These are phyloP conservation scores for Epithele typhae DNA, from an alignment of 768 basidiomycete species.

Conservation along the genomic window DNA sequence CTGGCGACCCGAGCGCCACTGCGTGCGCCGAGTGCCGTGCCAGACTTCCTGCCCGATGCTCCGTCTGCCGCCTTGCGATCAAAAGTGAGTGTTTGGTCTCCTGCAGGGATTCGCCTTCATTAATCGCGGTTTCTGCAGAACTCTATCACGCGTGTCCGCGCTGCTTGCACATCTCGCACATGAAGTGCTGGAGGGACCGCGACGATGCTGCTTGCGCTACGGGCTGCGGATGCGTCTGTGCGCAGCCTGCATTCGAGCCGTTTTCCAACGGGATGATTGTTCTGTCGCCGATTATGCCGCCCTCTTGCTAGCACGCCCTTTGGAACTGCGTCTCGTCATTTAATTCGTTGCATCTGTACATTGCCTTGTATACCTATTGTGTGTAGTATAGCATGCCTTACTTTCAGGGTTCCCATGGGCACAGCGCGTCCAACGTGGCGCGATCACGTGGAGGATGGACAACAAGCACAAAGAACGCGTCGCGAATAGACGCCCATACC, in stretches of 20 bases:
- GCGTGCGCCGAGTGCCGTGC: slow-evolving; percentile 35
- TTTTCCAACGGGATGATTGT: slow-evolving; percentile 9
- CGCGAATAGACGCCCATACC: too few species aligned
- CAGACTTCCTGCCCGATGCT: slow-evolving; percentile 50
- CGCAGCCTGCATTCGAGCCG: slow-evolving; percentile 6
- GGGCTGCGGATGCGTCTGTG: slow-evolving; percentile 26
- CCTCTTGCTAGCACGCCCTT: too few species aligned
- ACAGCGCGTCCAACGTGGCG: too few species aligned
- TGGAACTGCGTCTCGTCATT: too few species aligned
- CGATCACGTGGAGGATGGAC: too few species aligned
- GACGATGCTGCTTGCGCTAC: slow-evolving; percentile 19
- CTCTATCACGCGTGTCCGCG: slow-evolving; percentile 22
- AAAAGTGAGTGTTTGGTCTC: slow-evolving; percentile 45
- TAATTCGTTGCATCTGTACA: too few species aligned
- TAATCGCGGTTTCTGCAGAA: slow-evolving; percentile 8
- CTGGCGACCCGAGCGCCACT: slow-evolving; percentile 31
- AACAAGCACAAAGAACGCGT: too few species aligned
- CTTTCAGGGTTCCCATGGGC: too few species aligned
- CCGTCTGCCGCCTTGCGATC: slow-evolving; percentile 72
- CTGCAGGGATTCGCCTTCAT: too few species aligned
- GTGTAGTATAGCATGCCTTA: too few species aligned
- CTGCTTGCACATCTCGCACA: slow-evolving; percentile 24
- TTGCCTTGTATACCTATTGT: too few species aligned
- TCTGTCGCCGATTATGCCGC: slow-evolving; percentile 4
- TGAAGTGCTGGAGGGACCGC: slow-evolving; percentile 20